These are phyloP conservation scores for Calophaca sinica DNA, from an alignment of 306 rosid species.

Conservation along the genomic window DNA sequence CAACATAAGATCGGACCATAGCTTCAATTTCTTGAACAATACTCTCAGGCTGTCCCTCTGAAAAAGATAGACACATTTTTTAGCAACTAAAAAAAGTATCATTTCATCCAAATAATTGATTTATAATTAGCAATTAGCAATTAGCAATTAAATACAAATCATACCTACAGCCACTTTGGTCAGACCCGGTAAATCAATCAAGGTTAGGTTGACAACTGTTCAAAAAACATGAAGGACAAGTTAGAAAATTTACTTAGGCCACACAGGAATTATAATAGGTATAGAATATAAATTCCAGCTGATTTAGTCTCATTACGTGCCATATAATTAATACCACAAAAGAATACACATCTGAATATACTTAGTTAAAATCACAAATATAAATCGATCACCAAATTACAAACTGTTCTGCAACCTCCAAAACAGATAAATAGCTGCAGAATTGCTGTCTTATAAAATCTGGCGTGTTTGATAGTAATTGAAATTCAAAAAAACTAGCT, in stretches of 20 bases:
- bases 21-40: conserved; percentile 89
- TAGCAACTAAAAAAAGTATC: conserved; percentile 24
- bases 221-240: conserved; percentile 38
- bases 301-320: conserved; percentile 19
- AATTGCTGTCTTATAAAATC: neutral
- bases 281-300: conserved; percentile 5
- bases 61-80: conserved; percentile 28
- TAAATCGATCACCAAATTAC: neutral
- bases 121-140: conserved; percentile 16
- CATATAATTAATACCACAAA: conserved; percentile 3
- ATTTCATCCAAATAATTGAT: conserved; percentile 11
- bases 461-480: neutral
- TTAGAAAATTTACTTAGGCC: conserved; percentile 7
- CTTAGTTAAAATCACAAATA: neutral
- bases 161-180: conserved; percentile 97
- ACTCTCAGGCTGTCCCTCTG: conserved; percentile 97
- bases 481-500: neutral
- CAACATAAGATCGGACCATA: conserved; percentile 89
- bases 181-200: conserved; percentile 93
- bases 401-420: neutral
- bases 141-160: conserved; percentile 40
- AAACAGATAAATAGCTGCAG: conserved; percentile 5
- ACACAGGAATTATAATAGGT: conserved; percentile 16
- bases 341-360: neutral
- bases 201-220: conserved; percentile 96